These are phyloP conservation scores for Claviceps spartinae DNA, from an alignment of 2,329 filamentous ascomycete genomes.

Conservation along the genomic window DNA sequence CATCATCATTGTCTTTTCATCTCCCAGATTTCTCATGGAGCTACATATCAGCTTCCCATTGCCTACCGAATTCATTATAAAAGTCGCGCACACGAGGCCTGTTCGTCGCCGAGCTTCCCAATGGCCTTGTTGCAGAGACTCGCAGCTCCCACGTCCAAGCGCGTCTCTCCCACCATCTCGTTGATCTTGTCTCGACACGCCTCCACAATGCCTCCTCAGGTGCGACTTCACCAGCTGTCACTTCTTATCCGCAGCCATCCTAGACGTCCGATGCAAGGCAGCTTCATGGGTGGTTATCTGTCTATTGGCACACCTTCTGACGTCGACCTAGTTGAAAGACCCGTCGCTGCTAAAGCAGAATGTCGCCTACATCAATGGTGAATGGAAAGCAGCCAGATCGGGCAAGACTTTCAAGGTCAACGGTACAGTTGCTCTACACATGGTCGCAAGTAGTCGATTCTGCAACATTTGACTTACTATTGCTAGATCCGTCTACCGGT, in stretches of 20 bases:
- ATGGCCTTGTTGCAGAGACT: constrained; percentile 21
- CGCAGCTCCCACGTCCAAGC: constrained; percentile 14
- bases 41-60: too few relatives aligned
- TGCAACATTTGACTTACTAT: not conserved
- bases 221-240: constrained; percentile 6
- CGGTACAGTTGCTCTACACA: constrained; percentile 31
- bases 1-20: too few relatives aligned
- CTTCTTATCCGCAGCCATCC: too few relatives aligned
- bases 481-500: constrained; percentile 63
- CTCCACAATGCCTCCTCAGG: constrained; percentile 36
- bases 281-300: not conserved
- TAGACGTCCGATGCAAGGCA: too few relatives aligned
- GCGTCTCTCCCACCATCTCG: constrained; percentile 17
- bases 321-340: constrained; percentile 50
- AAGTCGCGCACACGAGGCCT: not conserved
- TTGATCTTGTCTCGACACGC: constrained; percentile 23
- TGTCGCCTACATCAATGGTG: constrained; percentile 75
- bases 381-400: constrained; percentile 77
- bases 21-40: too few relatives aligned
- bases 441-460: not conserved
- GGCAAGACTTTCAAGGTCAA: constrained; percentile 85
- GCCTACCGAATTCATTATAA: not conserved
- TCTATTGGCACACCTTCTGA: not conserved
- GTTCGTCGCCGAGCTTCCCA: not conserved
- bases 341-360: constrained; percentile 73